These are phyloP conservation scores for Starmerella potacharoeniae DNA, from an alignment of 805 yeast genomes.

Conservation along the genomic window DNA sequence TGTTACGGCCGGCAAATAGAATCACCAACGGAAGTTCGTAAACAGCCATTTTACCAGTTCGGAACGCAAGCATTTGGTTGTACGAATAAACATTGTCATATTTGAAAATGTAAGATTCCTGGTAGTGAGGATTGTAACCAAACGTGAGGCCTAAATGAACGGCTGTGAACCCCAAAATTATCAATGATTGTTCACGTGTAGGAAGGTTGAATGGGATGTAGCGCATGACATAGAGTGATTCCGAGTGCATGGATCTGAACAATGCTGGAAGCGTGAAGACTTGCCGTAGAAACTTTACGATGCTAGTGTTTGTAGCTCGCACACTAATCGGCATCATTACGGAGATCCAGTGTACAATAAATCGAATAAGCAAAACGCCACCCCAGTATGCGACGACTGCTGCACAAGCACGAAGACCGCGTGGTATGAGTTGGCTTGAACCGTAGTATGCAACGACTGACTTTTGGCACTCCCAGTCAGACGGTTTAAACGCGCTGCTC, in stretches of 20 bases:
- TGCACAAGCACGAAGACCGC: not conserved
- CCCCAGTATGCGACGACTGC: not conserved
- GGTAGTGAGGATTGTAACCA: constrained; percentile 4
- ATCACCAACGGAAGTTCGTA: constrained; percentile 40
- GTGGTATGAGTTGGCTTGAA: not conserved
- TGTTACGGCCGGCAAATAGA: constrained; percentile 58
- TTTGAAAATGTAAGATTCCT: not conserved
- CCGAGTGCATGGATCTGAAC: constrained; percentile 21
- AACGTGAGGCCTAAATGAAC: constrained; percentile 16
- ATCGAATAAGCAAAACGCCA: not conserved
- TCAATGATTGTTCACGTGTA: constrained; percentile 32
- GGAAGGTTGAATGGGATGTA: constrained; percentile 26
- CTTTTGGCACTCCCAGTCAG: not conserved
- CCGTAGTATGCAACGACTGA: not conserved
- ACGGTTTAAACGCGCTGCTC: not conserved
- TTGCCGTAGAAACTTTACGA: not conserved
- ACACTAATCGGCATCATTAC: not conserved
- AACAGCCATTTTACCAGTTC: not conserved
- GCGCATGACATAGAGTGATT: constrained; percentile 3
- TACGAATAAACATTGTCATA: not conserved
- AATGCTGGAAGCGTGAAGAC: constrained; percentile 26
- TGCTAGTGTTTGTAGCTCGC: not conserved
- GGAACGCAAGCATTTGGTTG: not conserved
- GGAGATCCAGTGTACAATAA: not conserved
- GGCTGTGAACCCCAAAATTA: constrained; percentile 27